Evolutionary conservation across 495 filamentous ascomycete species (phyloP), one percentile per base, ranked within the genome.

Genomic region (Penicillium mononematosum): DNA sequence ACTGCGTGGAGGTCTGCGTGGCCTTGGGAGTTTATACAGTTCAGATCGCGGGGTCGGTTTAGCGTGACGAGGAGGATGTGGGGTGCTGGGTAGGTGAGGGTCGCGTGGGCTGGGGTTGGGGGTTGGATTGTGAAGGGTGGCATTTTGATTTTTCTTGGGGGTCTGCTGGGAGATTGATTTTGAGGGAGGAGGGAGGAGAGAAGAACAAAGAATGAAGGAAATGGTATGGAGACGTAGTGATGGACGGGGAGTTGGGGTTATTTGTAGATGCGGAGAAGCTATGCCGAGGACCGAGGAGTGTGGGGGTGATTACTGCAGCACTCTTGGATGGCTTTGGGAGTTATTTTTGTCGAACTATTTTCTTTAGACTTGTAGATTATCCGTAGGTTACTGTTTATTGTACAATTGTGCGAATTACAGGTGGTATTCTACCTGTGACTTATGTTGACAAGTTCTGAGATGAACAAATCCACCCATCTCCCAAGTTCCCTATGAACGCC

Each of bases 1-100:
- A 85, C 61, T 0, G 69, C 67, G 44, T 83, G 72, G 29, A 82
- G 73, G 47, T 85, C 83, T 24, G 62, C 63, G 66, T 85, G 75
- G 38, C 78, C 79, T 22, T 72, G 68, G n/a, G 62, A 57, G 60
- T 79, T 60, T 78, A 82, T 74, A 72, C 77, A 64, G 74, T 82
- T 71, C 69, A 83, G 72, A 53, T 72, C 65, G 27, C 67, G 61
- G 14, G 78, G 78, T 16, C 79, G 71, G 57, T 73, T 71, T 45
- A 82, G 76, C 1, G 78, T 82, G 32, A 80, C 71, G 31, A 79
- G 70, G 61, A 81, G 68, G 69, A 77, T 66, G 58, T 75, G 71
- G n/a, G 77, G 75, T 55, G 70, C 62, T 53, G 78, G 79, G 66
- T 73, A 79, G 55, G 72, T 62, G 61, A 81, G 71, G 41, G 59